phyloP scores from a whole-genome alignment of 1,284 basidiomycete species.

The Apiotrichum domesticum region DNA sequence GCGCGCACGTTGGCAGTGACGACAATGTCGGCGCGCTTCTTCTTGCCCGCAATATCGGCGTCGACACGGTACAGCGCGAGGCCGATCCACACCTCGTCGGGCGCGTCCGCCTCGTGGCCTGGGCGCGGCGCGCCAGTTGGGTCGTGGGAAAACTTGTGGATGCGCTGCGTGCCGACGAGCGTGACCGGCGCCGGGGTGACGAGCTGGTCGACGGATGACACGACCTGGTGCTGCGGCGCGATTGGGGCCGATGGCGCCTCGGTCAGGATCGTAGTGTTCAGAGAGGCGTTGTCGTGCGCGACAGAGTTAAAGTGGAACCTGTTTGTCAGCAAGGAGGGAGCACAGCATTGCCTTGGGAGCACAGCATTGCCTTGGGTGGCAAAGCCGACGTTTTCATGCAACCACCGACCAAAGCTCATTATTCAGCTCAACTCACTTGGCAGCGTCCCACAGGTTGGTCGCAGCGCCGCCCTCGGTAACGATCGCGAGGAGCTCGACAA shows the following conservation, averaged over 20 bases:
- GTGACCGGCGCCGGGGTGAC: constrained; percentile 55
- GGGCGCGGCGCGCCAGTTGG: constrained; percentile 38
- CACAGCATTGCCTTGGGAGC: too few species aligned
- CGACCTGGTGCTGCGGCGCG: constrained; percentile 4
- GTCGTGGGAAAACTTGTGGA: constrained; percentile 61
- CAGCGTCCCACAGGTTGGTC: constrained; percentile 54
- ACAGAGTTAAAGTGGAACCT: constrained; percentile 89
- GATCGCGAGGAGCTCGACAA: constrained; percentile 82
- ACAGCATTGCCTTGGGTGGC: background rate
- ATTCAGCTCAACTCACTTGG: constrained; percentile 53
- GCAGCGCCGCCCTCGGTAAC: constrained; percentile 51
- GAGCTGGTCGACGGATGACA: constrained; percentile 6
- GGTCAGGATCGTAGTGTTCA: constrained; percentile 49
- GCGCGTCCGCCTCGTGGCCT: constrained; percentile 43
- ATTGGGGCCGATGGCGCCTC: constrained; percentile 20
- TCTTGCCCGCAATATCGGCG: constrained; percentile 28
- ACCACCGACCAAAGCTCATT: background rate
- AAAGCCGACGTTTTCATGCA: background rate
- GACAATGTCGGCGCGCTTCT: constrained; percentile 68
- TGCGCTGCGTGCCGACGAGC: constrained; percentile 58
- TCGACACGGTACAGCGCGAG: constrained; percentile 66
- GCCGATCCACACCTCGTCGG: constrained; percentile 66
- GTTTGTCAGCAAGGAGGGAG: constrained; percentile 2
- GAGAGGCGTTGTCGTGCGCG: constrained; percentile 84
- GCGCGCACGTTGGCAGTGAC: constrained; percentile 66